phyloP scores from a whole-genome alignment of 2,329 filamentous ascomycete species.

The Pseudophaeomoniella oleicola region DNA sequence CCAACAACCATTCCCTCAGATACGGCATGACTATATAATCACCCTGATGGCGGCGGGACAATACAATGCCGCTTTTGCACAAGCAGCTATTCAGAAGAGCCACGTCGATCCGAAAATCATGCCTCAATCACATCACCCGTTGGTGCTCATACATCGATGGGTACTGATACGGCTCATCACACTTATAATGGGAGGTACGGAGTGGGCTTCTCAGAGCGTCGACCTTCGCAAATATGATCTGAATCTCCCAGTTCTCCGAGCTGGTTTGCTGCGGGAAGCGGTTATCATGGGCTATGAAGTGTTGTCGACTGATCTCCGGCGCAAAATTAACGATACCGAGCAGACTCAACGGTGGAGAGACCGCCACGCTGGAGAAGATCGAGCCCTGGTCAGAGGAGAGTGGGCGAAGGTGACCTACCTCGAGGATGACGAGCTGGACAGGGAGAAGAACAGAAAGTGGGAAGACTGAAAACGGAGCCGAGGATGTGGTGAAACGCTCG shows the following conservation, averaged over 20 bases:
- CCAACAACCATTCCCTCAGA: constrained; percentile 38
- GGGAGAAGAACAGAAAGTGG: no score
- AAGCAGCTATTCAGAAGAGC: constrained; percentile 36
- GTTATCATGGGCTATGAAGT: no score
- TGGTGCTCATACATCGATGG: constrained; percentile 35
- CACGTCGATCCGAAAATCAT: constrained; percentile 37
- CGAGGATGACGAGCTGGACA: constrained; percentile 14
- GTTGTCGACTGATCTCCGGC: no score
- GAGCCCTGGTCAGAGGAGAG: constrained; percentile 23
- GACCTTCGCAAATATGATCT: neutral
- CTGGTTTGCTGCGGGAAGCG: no score
- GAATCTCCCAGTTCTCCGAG: neutral
- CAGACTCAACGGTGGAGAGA: no score
- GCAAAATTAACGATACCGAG: no score
- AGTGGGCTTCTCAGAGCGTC: neutral
- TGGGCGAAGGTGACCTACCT: constrained; percentile 34
- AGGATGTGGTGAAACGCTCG: no score
- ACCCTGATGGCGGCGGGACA: constrained; percentile 27
- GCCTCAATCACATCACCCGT: constrained; percentile 33
- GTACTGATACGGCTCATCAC: neutral
- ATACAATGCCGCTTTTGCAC: constrained; percentile 33
- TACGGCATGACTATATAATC: constrained; percentile 39
- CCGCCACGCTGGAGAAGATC: no score
- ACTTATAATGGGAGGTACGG: neutral
- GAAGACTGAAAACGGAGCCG: no score